Percentiles rank a stretch among this genome's conserved stretches.
These are phyloP conservation scores for Diphasiastrum complanatum DNA, from an alignment of 83 land plant genomes.

Conservation along the genomic window DNA sequence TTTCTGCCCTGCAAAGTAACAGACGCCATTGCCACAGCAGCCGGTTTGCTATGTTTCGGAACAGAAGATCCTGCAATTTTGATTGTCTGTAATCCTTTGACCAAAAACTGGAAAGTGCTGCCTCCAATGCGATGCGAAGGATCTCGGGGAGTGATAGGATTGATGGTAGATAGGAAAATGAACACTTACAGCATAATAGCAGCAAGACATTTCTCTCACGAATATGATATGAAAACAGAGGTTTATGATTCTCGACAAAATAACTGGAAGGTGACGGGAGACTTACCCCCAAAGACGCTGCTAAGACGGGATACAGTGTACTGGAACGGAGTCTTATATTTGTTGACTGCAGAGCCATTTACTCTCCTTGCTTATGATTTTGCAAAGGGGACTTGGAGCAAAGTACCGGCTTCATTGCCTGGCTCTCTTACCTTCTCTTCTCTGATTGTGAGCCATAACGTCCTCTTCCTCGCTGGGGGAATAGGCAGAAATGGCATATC, in stretches of 20 bases:
- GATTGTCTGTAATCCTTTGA: constrained; percentile 24
- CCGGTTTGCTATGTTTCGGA: constrained; percentile 19
- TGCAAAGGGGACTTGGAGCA: constrained; percentile 33
- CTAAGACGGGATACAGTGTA: constrained; percentile 24
- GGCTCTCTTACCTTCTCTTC: constrained; percentile 27
- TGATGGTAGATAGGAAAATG: constrained; percentile 16
- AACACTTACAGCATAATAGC: constrained; percentile 3
- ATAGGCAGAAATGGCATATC: constrained; percentile 50
- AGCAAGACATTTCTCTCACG: constrained; percentile 6
- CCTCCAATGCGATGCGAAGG: constrained; percentile 17
- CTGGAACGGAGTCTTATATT: constrained; percentile 36
- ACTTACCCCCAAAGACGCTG: constrained; percentile 14
- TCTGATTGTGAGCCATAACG: constrained; percentile 26
- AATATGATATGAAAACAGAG: constrained; percentile 10
- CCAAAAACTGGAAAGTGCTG: constrained; percentile 11
- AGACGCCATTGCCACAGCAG: constrained; percentile 12
- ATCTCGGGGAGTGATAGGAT: constrained; percentile 6
- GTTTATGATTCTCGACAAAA: constrained; percentile 30
- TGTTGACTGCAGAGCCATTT: constrained; percentile 39
- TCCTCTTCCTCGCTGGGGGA: constrained; percentile 47
- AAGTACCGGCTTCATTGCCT: constrained; percentile 26
- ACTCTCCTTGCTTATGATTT: constrained; percentile 32
- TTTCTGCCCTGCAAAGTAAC: constrained; percentile 8
- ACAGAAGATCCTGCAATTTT: constrained; percentile 7
- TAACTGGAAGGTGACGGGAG: constrained; percentile 31